A percentile compares a stretch with the other conserved stretches of the same genome.
phyloP scores from a whole-genome alignment of 345 rosid genomes.

The Ricinus communis region DNA sequence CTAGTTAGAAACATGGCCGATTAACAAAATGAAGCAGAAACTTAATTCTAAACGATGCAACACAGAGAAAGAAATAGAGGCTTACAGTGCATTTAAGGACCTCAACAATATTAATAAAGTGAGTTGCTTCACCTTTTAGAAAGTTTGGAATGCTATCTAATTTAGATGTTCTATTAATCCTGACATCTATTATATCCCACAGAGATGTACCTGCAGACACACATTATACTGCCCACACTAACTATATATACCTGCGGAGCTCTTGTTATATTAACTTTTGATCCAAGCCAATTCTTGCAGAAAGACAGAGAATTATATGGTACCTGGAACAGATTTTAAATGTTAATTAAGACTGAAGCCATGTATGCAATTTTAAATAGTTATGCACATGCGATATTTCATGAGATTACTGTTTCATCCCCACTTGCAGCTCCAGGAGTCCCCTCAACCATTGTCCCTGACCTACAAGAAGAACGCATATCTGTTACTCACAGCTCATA shows the following conservation, averaged over 20 bases:
- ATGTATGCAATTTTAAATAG: slow-evolving; percentile 8
- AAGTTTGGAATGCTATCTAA: background rate
- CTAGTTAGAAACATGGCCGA: background rate
- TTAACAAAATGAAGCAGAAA: background rate
- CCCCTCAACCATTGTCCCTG: slow-evolving; percentile 88
- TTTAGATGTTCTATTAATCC: background rate
- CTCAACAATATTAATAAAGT: too few relatives aligned
- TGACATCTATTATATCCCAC: background rate
- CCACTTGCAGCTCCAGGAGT: slow-evolving; percentile 88
- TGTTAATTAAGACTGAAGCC: slow-evolving; percentile 9
- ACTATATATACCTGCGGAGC: slow-evolving; percentile 81
- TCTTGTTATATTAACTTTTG: slow-evolving; percentile 82
- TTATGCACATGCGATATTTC: slow-evolving; percentile 16
- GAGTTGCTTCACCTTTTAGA: too few relatives aligned
- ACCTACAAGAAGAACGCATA: slow-evolving; percentile 50
- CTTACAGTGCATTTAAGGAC: too few relatives aligned
- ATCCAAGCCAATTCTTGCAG: slow-evolving; percentile 97
- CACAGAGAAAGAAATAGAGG: too few relatives aligned
- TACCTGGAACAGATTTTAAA: slow-evolving; percentile 48
- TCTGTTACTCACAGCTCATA: background rate
- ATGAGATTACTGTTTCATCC: slow-evolving; percentile 79
- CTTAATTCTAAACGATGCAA: background rate
- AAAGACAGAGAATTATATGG: slow-evolving; percentile 94
- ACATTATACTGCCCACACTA: background rate
- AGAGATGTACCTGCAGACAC: background rate